Conservation (phyloP, 2,329 filamentous ascomycete genomes). For the Trichoderma guizhouense region DNA sequence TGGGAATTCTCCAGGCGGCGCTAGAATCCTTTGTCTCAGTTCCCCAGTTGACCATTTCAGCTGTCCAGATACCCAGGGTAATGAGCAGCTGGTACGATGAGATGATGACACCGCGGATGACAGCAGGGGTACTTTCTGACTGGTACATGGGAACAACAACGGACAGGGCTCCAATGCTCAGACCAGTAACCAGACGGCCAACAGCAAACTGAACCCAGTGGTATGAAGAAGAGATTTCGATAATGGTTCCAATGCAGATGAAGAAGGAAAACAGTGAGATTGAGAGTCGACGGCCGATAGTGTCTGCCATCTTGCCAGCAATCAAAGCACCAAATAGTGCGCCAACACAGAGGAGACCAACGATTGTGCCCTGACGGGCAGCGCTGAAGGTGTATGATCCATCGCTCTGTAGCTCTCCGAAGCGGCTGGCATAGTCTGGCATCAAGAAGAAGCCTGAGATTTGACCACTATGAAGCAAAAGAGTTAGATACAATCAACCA, state of each 20-base stretch:
- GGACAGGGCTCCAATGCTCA: constrained; percentile 8
- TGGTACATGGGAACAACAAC: constrained; percentile 13
- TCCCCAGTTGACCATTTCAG: constrained; percentile 15
- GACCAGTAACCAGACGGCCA: constrained; percentile 1
- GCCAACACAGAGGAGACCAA: constrained; percentile 1
- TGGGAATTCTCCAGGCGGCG: constrained; percentile 11
- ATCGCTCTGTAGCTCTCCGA: constrained; percentile 11
- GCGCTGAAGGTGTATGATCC: constrained; percentile 12
- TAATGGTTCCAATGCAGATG: background rate
- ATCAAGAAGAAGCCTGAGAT: constrained; percentile 16
- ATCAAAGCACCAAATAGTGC: background rate
- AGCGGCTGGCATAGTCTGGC: constrained; percentile 7
- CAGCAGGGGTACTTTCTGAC: constrained; percentile 6
- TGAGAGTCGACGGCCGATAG: constrained; percentile 9
- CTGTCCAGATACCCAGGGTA: constrained; percentile 10
- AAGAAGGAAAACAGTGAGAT: constrained; percentile 11
- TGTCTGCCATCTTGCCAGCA: constrained; percentile 10
- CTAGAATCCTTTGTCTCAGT: background rate
- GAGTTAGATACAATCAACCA: background rate
- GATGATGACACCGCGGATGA: constrained; percentile 15
- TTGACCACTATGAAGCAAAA: background rate
- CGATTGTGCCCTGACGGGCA: constrained; percentile 7
- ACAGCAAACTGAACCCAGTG: constrained; percentile 15
- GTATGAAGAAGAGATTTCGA: constrained; percentile 2
- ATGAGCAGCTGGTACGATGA: constrained; percentile 14